Evolutionary conservation across 164 flowering plant species (phyloP), one percentile per base, ranked within the genome.

Genomic region (Sextonia rubra): DNA sequence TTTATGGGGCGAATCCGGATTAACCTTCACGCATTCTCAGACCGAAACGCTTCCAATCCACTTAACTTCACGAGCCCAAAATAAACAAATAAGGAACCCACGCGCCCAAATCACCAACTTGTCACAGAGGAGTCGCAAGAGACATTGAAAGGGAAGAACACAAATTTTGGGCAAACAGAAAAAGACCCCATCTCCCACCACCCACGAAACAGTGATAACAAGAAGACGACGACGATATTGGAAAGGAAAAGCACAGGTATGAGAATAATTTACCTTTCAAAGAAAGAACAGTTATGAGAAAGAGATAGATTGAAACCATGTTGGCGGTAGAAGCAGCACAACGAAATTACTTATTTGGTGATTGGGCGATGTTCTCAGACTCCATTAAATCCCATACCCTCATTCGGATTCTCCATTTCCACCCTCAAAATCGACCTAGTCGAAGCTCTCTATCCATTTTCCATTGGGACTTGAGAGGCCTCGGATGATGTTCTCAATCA

Each of bases 1-100:
- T n/a, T n/a, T 93, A 77, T 91, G 98, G 2, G 98, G 98, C 0
- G 98, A 85, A 79, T 93, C 98, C 0, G 98, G 97, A 77, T 93
- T 93, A 24, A 93, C 92, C 80, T 93, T 93, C 72, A 93, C 94
- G 73, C 93, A 91, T 2, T 75, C 62, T 12, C 85, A 2, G 30
- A 73, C 69, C 75, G 74, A 75, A 91, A 93, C 70, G 69, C 90
- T 70, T 91, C 88, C 82, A 91, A 78, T 61, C 72, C 91, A 72
- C 81, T 81, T 74, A 92, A 79, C 97, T 92, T 82, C 67, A 22
- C 15, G 25, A 18, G 23, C 23, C 20, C 62, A 60, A 60, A 17
- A 18, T 17, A 60, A n/a, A 60, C n/a, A 60, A 29, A 26, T 17
- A 26, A 47, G 11, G 12, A 47, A 47, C 20, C 17, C 20, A 52